Evolutionary conservation across 148 eudicot species (phyloP).

Genomic region (Agrostemma githago): DNA sequence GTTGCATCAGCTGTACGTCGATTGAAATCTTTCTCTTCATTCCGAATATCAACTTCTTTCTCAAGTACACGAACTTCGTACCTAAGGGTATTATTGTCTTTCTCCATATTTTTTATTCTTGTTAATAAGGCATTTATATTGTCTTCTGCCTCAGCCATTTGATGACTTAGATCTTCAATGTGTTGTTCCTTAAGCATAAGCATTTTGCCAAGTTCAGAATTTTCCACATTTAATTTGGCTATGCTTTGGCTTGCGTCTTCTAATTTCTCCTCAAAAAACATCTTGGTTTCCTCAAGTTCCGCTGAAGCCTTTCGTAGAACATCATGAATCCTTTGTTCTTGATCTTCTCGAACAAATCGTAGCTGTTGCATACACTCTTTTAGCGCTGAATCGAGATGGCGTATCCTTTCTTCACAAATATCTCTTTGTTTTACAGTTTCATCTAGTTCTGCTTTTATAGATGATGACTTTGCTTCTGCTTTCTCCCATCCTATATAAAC

Average conservation of each 20-base stretch:
- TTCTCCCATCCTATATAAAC: conserved; percentile 70
- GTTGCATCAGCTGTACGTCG: conserved; percentile 57
- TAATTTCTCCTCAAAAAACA: conserved; percentile 45
- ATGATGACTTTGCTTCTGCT: conserved; percentile 59
- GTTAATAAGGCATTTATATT: conserved; percentile 45
- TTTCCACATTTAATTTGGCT: conserved; percentile 46
- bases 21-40: conserved; percentile 75
- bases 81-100: conserved; percentile 63
- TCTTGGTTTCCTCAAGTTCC: conserved; percentile 49
- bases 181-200: conserved; percentile 53
- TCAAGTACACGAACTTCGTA: conserved; percentile 83
- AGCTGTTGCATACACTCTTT: conserved; percentile 91
- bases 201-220: conserved; percentile 45
- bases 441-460: conserved; percentile 58
- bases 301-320: conserved; percentile 52
- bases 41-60: conserved; percentile 80
- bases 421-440: conserved; percentile 46
- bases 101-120: conserved; percentile 49
- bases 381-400: conserved; percentile 60
- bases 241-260: conserved; percentile 38
- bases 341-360: conserved; percentile 74
- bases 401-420: conserved; percentile 54
- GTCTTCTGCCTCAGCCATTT: conserved; percentile 36
- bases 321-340: conserved; percentile 76
- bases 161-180: conserved; percentile 47